These are phyloP conservation scores for Cyberlindnera bimundalis DNA, from an alignment of 805 yeast species.

Conservation along the genomic window DNA sequence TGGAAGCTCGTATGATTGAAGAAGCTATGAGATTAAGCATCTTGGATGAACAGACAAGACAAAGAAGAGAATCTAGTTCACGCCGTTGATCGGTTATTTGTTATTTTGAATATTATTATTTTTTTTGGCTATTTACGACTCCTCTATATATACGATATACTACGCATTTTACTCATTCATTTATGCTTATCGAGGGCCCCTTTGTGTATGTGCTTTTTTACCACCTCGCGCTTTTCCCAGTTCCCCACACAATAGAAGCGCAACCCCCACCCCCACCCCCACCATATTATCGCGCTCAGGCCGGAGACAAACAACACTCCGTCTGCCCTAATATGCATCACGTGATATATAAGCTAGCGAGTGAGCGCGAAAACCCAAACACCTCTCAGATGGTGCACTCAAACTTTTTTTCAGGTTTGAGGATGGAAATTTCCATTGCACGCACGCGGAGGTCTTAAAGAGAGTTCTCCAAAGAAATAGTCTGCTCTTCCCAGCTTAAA, in stretches of 20 bases:
- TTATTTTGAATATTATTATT: too few species aligned
- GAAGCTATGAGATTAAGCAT: conserved; percentile 77
- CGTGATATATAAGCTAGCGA: conserved; percentile 3
- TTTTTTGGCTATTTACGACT: too few species aligned
- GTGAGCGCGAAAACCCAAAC: conserved; percentile 7
- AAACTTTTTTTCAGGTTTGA: conserved; percentile 6
- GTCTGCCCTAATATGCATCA: conserved; percentile 7
- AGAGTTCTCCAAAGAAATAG: conserved; percentile 28
- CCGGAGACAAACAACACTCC: neutral
- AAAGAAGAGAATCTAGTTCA: conserved; percentile 29
- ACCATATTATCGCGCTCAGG: conserved; percentile 2
- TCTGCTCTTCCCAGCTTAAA: conserved; percentile 31
- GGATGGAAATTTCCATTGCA: conserved; percentile 3
- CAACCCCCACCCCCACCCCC: too few species aligned
- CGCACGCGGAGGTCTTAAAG: neutral
- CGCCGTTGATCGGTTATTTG: conserved; percentile 1
- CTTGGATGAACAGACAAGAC: conserved; percentile 62
- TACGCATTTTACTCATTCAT: too few species aligned
- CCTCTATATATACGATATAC: neutral
- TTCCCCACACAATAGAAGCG: too few species aligned
- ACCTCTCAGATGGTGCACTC: conserved; percentile 1
- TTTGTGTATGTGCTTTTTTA: too few species aligned
- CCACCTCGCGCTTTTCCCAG: too few species aligned
- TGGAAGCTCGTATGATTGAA: conserved; percentile 77
- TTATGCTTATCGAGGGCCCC: too few species aligned